Evolutionary conservation across 2,329 filamentous ascomycete species (phyloP), one percentile per base, ranked within the genome.

Genomic region (Penicillium sp.): DNA sequence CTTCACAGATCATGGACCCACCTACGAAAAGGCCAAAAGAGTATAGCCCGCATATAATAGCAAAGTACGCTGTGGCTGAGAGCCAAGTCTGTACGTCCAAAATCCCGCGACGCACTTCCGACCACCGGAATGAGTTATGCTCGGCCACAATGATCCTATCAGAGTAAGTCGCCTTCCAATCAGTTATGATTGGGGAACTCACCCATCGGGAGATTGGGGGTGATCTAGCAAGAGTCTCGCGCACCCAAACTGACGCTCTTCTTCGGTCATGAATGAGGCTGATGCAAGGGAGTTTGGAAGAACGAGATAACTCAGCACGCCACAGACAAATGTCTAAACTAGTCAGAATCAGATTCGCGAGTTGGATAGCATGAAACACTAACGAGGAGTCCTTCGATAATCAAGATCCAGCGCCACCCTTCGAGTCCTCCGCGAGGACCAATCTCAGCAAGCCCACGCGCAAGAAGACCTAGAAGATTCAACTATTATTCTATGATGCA

Each of bases 341-440:
- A 16, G 17, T 48, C 17, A 47, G 38, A 6, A 23, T 6, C 22
- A 6, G 11, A 11, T 23, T 6, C 22, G 22, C 11, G 22, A 6
- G 11, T 23, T 6, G 11, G 22, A 23, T 23, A 23, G 22, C 22
- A 11, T 23, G 6, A 23, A 10, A 0, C n/a, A 35, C 36, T 15
- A 47, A 60, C 60, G 53, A 64, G 35, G 10, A 64, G 52, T 0
- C 78, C 77, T 50, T 80, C 78, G 6, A 79, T 69, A 31, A 79
- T 72, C 39, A 81, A 75, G 11, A 81, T 79, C 75, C 75, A 81
- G 18, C 76, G 66, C 77, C 77, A 82, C 3, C 70, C 71, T 42
- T 70, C 71, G 3, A 78, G 61, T 0, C 72, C 72, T 11, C 73
- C 75, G 3, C 66, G 59, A 0, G 69, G 68, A 0, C 72, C 76